Conservation (phyloP, 805 yeast genomes). For the Zygotorulaspora sp. region DNA sequence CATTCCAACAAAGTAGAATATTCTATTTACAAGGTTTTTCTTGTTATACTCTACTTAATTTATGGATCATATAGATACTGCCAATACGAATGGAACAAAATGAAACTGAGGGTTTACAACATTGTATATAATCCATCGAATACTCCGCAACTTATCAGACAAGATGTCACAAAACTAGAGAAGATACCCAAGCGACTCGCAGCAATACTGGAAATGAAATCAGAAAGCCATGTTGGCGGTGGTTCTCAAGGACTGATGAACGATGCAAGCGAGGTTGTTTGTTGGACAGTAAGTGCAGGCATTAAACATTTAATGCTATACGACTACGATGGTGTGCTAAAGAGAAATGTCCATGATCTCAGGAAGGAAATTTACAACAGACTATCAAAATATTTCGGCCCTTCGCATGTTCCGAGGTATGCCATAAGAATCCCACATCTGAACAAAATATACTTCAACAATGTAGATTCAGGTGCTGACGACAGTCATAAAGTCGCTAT, state of each 20-base stretch:
- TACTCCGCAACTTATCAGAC: conserved; percentile 81
- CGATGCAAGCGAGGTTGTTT: conserved; percentile 68
- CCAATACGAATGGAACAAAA: conserved; percentile 48
- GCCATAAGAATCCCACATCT: conserved; percentile 64
- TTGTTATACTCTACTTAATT: conserved; percentile 50
- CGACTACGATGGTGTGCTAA: conserved; percentile 71
- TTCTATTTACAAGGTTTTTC: conserved; percentile 43
- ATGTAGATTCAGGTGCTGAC: conserved; percentile 34
- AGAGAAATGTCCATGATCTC: conserved; percentile 50
- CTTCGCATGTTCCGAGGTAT: conserved; percentile 58
- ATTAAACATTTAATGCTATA: conserved; percentile 66
- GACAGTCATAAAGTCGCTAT: conserved; percentile 44
- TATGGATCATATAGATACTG: conserved; percentile 53
- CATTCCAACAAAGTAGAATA: conserved; percentile 20
- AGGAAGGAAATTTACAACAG: conserved; percentile 53
- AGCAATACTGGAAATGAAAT: conserved; percentile 65
- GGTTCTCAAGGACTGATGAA: conserved; percentile 78
- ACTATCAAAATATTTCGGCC: conserved; percentile 69
- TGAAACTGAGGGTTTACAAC: conserved; percentile 54
- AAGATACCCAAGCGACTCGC: conserved; percentile 79
- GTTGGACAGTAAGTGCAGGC: conserved; percentile 93
- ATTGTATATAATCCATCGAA: conserved; percentile 64
- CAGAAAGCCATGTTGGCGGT: conserved; percentile 82
- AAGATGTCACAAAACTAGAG: conserved; percentile 65
- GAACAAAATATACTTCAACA: conserved; percentile 41